Base-by-base conservation (phyloP, 1,284 basidiomycete genomes). In the Meripilus lineatus region DNA sequence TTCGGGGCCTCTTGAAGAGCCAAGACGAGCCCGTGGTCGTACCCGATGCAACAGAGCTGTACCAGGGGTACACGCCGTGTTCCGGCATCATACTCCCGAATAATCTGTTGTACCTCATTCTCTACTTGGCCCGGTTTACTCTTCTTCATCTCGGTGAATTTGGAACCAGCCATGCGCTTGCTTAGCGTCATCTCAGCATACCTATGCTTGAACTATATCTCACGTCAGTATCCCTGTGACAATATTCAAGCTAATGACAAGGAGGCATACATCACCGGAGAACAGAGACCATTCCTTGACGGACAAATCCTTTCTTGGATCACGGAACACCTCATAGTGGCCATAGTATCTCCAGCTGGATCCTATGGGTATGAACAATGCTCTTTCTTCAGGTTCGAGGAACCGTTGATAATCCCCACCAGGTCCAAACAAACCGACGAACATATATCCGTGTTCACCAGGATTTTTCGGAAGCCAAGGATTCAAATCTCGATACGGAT, bases 31-130 rank as follows among this genome's bases (percentile, higher is more conserved):
- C 52, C 57, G 15, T 64, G 56, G 50, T 74, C 65, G 56, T 71
- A 76, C 24, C 58, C 62, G 15, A 70, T 54, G 50, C 68, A 75
- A 43, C 65, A 60, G 25, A 78, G 56, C 25, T 62, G 63, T 32
- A 76, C 70, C 49, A 72, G 76, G 10, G 74, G 74, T 4, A 71
- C 69, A 4, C 49, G 55, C 17, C 70, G 58, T 35, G 60, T 52
- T 15, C 72, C 74, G 18, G 47, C 45, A 43, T 71, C 62, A 55
- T 75, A 77, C 23, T 66, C 64, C 5, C 53, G 53, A 18, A 55
- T 51, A 21, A 71, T 68, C 32, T 58, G 56, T 20, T 61, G 52
- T 2, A 57, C 35, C 13, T 61, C 51, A 10, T 30, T n/a, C 28
- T n/a, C n/a, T 8, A 30, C 8, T 30, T 30, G 28, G n/a, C 10